phyloP scores from a whole-genome alignment of 371 early-diverging fungal genomes.

The Rhizopus arrhizus region DNA sequence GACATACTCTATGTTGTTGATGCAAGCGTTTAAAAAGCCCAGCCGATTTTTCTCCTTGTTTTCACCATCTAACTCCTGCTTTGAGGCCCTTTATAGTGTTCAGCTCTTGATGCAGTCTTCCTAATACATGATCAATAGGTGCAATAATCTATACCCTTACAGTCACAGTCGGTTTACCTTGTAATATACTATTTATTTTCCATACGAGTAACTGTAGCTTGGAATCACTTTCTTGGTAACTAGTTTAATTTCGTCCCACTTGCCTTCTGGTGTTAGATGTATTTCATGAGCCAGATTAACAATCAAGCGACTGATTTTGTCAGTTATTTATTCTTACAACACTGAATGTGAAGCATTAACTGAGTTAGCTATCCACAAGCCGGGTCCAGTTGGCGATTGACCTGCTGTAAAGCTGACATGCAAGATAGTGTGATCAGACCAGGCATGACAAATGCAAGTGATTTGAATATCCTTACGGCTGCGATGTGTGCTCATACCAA shows the following conservation, averaged over 20 bases:
- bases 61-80: conserved; percentile 1
- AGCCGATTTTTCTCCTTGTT: conserved; percentile 8
- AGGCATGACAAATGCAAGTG: neutral
- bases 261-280: neutral
- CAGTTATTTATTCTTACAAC: neutral
- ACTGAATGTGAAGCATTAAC: neutral
- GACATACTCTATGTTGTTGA: neutral
- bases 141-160: neutral
- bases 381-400: conserved; percentile 1
- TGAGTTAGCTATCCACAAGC: conserved; percentile 16
- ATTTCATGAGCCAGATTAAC: neutral
- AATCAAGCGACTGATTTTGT: neutral
- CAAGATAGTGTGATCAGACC: conserved; percentile 9
- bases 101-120: neutral
- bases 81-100: neutral
- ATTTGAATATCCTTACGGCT: neutral
- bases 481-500: neutral
- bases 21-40: conserved; percentile 2
- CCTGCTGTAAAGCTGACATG: neutral
- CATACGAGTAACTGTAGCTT: neutral
- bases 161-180: neutral
- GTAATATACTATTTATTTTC: conserved; percentile 2
- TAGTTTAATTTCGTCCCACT: conserved; percentile 14
- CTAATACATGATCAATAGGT: neutral
- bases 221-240: neutral